Evolutionary conservation across 1,139 yeast genomes (phyloP), one percentile per base, ranked within the genome.

Genomic region (Meyerozyma sp.): DNA sequence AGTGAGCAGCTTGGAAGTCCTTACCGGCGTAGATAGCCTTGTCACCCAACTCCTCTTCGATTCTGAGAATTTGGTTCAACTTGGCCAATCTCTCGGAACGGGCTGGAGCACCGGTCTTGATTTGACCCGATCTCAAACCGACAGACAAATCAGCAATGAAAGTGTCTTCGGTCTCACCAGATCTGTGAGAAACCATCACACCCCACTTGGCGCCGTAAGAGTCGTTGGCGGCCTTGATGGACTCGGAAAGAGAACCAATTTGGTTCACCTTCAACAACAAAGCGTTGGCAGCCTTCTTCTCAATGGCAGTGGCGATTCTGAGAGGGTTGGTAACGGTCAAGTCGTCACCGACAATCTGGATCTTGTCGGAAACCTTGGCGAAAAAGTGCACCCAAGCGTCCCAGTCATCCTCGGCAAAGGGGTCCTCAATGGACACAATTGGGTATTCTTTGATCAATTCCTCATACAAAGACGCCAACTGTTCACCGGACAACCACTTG

Each of bases 101-200:
- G 59, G 96, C 95, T 68, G 97, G 96, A 66, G 98, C 97, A 84
- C 98, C 98, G 60, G 96, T 86, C 90, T 91, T 91, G 74, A 91
- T 84, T 81, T 91, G 96, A 70, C 96, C 97, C 58, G 95, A 66
- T 82, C 97, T 87, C 70, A 91, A 80, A 78, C 97, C 98, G 62
- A 91, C 96, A 60, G 90, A 78, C 68, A 91, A 81, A 75, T 91
- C 97, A 66, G 98, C 97, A 74, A 91, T 90, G 79, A 87, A 84
- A 60, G 95, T 84, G 77, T 91, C 98, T 79, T 91, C 98, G 57
- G 97, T 90, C 82, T 91, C 98, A 78, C 98, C 98, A 59, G 96
- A 89, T 81, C 96, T 86, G 84, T 88, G 96, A 62, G 95, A 87
- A 63, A 89, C 96, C 95, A 88, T 88, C 63, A 89, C 95, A 79